A percentile compares a stretch with the other conserved stretches of the same genome.
phyloP scores from a whole-genome alignment of 257 asterid species.

The Paulownia fortunei region DNA sequence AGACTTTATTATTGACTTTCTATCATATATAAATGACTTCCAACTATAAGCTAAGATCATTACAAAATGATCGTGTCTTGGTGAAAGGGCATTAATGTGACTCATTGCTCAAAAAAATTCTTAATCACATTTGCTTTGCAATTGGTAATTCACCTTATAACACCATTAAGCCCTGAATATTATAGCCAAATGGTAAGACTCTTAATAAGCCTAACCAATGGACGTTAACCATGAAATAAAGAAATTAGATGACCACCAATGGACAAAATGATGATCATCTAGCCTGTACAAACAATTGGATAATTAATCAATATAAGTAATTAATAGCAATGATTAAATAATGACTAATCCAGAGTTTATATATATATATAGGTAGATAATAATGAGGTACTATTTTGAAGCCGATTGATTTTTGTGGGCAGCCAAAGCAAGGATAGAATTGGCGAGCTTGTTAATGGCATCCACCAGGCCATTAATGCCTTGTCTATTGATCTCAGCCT shows the following conservation, averaged over 20 bases:
- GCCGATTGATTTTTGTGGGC: conserved; percentile 35
- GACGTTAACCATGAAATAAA: conserved; percentile 10
- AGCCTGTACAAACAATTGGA: conserved; percentile 34
- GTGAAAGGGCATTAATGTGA: too few species aligned
- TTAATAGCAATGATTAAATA: neutral
- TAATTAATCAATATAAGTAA: conserved; percentile 9
- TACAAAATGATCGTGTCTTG: too few species aligned
- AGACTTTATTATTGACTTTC: too few species aligned
- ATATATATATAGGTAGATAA: neutral
- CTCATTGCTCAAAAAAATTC: too few species aligned
- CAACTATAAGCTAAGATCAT: too few species aligned
- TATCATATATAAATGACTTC: too few species aligned
- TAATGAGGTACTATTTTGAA: conserved; percentile 22
- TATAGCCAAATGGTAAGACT: neutral
- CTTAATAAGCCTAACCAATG: neutral
- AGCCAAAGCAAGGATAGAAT: conserved; percentile 78
- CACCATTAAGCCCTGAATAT: neutral
- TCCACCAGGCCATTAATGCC: conserved; percentile 81
- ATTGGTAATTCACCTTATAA: too few species aligned
- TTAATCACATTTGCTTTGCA: too few species aligned
- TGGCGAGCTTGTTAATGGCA: conserved; percentile 84
- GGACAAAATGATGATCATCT: conserved; percentile 21
- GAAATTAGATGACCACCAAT: conserved; percentile 26
- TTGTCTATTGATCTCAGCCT: conserved; percentile 74
- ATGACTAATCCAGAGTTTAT: neutral